These are phyloP conservation scores for Phytophthora syringae DNA, from an alignment of 352 stramenopile species.

Conservation along the genomic window DNA sequence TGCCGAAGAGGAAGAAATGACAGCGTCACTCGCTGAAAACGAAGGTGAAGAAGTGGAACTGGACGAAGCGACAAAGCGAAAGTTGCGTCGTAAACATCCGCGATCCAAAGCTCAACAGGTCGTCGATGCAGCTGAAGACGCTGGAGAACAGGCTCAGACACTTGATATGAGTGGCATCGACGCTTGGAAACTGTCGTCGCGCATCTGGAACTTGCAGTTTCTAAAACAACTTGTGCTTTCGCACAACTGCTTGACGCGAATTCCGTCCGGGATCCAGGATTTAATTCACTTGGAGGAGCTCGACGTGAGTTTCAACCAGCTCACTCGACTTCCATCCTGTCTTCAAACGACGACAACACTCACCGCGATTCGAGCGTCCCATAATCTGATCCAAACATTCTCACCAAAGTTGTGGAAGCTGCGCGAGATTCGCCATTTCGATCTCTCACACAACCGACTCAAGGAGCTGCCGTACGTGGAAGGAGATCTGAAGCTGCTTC, in stretches of 20 bases:
- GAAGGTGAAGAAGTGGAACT: conserved; percentile 29
- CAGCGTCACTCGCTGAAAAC: conserved; percentile 2
- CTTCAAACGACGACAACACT: conserved; percentile 69
- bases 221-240: conserved; percentile 51
- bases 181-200: conserved; percentile 62
- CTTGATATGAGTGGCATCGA: conserved; percentile 63
- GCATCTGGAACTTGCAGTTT: conserved; percentile 73
- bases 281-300: conserved; percentile 59
- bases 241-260: conserved; percentile 57
- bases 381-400: conserved; percentile 68
- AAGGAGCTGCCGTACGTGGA: conserved; percentile 66
- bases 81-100: conserved; percentile 44
- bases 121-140: conserved; percentile 62
- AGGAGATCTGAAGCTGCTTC: conserved; percentile 70
- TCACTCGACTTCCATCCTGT: conserved; percentile 66
- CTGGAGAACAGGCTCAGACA: conserved; percentile 12
- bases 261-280: conserved; percentile 80
- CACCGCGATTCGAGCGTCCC: conserved; percentile 47
- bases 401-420: conserved; percentile 78
- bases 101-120: conserved; percentile 65
- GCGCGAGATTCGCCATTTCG: conserved; percentile 43
- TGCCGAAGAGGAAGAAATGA: conserved; percentile 27
- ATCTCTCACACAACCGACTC: conserved; percentile 64
- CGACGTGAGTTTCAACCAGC: conserved; percentile 64
- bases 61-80: conserved; percentile 34